Base-by-base conservation (phyloP, 768 basidiomycete species). In the Tricholoma bakamatsutake region DNA sequence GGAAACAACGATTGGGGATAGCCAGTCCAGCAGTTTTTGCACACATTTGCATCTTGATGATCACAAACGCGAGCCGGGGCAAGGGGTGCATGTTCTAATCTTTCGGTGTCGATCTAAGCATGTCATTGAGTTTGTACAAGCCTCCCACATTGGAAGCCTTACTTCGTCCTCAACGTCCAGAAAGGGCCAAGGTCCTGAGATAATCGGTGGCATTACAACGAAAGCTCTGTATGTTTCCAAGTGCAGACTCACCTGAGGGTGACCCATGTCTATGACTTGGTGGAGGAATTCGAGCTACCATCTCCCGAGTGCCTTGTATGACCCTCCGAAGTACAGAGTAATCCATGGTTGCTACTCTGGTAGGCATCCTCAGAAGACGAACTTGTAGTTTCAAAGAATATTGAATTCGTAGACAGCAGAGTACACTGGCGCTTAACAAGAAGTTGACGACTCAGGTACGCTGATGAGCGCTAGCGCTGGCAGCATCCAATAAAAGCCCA, bases 1-100 rank as follows among this genome's bases (percentile, higher is more conserved):
- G 78, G 78, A 57, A 79, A 84, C 11, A 75, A 66, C 1, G 76
- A 74, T 56, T 80, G 76, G 0, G 82, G 81, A 59, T 83, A 83
- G 57, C 71, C 53, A 57, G 61, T 66, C 71, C 69, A 71, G 59
- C 70, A 71, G 27, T 59, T 37, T 17, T 65, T 63, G 50, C 69
- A 69, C 1, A 53, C 58, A 1, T 42, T 52, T 4, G 55, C 53
- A 42, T 67, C 58, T 5, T 50, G 47, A 43, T 71, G 69, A 5
- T 62, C 58, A 56, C 70, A 70, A 12, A 57, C 62, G 45, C 31
- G 52, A 43, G 51, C 52, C 4, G 56, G 53, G 24, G 51, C 50
- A 15, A 49, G 24, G 7, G 59, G 43, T 27, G 50, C 57, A 49
- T 68, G 60, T 45, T 58, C 57, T 21, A 68, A 65, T 39, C 67